Evolutionary conservation across 495 filamentous ascomycete species (phyloP), one percentile per base, ranked within the genome.

Genomic region (Physcia stellaris): DNA sequence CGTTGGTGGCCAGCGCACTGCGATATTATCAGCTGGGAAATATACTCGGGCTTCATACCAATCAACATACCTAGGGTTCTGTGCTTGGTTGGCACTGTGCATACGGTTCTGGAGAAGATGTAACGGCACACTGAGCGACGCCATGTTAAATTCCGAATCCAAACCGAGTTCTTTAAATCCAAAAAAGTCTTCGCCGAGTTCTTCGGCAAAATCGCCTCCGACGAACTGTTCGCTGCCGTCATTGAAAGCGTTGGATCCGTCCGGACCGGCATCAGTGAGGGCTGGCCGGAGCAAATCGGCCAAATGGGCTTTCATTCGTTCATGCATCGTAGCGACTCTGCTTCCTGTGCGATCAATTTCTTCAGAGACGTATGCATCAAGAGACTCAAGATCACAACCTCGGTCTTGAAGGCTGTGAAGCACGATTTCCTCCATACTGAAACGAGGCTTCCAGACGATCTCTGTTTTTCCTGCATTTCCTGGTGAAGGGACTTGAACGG

Each of bases 201-300:
- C 90, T 60, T 94, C 90, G 1, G 90, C 90, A 55, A 95, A 99
- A 53, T 96, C 88, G 35, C 90, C 90, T 26, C 82, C 83, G 36
- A 95, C 75, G 49, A 99, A 99, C 57, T 96, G 88, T 46, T 99
- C 90, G 50, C 86, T 94, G 41, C 87, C 88, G 51, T 99, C 90
- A 42, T 86, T 78, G 62, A 99, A 99, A 1, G 86, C 82, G 42
- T 77, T 79, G 4, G 79, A 83, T 15, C 92, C 90, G 53, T 96
- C 92, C 22, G 78, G 76, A 33, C 80, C 79, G 24, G 64, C 75
- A 51, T 88, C 81, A 34, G 67, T 69, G 17, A 96, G 75, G 35
- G 87, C 90, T 32, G 90, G 90, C 13, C 90, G 85, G 23, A 95
- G 67, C 15, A 96, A 73, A 48, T 99, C 90, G 21, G 85, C 75